Conservation (phyloP, 768 basidiomycete genomes). For the Gelatoporia subvermispora region DNA sequence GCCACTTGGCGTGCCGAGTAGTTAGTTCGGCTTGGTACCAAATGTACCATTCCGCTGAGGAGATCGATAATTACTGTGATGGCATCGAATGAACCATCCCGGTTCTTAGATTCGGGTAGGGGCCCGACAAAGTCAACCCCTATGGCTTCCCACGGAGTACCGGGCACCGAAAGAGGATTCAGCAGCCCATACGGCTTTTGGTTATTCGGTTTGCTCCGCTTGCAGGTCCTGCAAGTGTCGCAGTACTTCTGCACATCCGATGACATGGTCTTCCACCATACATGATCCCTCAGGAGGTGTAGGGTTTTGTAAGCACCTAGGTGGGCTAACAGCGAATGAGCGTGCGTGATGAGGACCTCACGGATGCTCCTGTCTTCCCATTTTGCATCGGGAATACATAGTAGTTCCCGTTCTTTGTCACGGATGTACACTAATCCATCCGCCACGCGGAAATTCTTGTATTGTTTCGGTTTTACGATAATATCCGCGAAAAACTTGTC, state of each 20-base stretch:
- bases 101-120: constrained; percentile 24
- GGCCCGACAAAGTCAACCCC: constrained; percentile 37
- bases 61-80: constrained; percentile 20
- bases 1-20: constrained; percentile 30
- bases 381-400: constrained; percentile 27
- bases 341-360: constrained; percentile 30
- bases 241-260: constrained; percentile 24
- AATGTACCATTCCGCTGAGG: constrained; percentile 17
- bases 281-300: constrained; percentile 25
- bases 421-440: constrained; percentile 20
- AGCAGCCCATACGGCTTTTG: constrained; percentile 25
- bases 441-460: constrained; percentile 19
- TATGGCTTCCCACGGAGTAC: constrained; percentile 32
- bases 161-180: constrained; percentile 25
- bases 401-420: background rate
- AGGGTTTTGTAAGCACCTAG: constrained; percentile 31
- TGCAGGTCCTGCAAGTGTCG: constrained; percentile 19
- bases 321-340: constrained; percentile 35
- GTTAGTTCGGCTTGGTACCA: constrained; percentile 24
- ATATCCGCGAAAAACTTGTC: constrained; percentile 28
- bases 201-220: constrained; percentile 11
- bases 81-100: constrained; percentile 18
- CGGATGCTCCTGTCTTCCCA: constrained; percentile 14
- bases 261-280: constrained; percentile 35
- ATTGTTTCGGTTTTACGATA: constrained; percentile 15